Evolutionary conservation across 1,284 basidiomycete genomes (phyloP).

Genomic region (Porogramme epimiltina): DNA sequence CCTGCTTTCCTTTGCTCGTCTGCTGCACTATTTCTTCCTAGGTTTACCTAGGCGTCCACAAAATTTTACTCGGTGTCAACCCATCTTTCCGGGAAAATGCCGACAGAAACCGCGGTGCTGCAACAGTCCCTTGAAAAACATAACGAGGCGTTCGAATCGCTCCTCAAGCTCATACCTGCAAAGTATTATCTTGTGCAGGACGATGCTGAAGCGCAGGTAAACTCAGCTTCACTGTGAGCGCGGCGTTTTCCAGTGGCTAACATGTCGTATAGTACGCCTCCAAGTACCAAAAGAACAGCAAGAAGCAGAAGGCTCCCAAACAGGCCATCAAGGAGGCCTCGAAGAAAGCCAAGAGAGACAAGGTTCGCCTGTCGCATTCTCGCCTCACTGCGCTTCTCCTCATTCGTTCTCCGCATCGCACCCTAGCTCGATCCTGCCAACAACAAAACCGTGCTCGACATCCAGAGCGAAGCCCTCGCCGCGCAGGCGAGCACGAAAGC

Average conservation of each 20-base stretch:
- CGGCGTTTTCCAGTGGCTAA: too few relatives aligned
- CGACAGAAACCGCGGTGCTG: conserved; percentile 52
- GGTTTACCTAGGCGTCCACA: too few relatives aligned
- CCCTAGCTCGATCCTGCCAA: conserved; percentile 83
- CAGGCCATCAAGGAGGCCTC: conserved; percentile 87
- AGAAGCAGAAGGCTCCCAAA: conserved; percentile 78
- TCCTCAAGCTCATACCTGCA: conserved; percentile 84
- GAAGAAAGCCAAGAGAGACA: conserved; percentile 57
- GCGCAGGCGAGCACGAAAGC: conserved; percentile 28
- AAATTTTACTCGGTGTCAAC: too few relatives aligned
- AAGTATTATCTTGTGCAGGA: conserved; percentile 84
- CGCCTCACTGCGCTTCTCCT: too few relatives aligned
- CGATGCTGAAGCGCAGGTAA: conserved; percentile 66
- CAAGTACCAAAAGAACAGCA: conserved; percentile 90
- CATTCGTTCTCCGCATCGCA: too few relatives aligned
- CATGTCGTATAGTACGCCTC: conserved; percentile 41
- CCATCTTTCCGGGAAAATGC: too few relatives aligned
- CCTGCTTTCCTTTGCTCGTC: too few relatives aligned
- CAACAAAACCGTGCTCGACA: conserved; percentile 78
- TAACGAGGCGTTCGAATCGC: conserved; percentile 81
- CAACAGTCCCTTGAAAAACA: conserved; percentile 76
- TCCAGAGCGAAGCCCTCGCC: conserved; percentile 57
- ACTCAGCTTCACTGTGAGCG: neutral
- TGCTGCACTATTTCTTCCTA: too few relatives aligned
- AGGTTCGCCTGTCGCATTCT: neutral